Evolutionary conservation across 305 asterid species (phyloP).

Genomic region (Solanum hybrid): DNA sequence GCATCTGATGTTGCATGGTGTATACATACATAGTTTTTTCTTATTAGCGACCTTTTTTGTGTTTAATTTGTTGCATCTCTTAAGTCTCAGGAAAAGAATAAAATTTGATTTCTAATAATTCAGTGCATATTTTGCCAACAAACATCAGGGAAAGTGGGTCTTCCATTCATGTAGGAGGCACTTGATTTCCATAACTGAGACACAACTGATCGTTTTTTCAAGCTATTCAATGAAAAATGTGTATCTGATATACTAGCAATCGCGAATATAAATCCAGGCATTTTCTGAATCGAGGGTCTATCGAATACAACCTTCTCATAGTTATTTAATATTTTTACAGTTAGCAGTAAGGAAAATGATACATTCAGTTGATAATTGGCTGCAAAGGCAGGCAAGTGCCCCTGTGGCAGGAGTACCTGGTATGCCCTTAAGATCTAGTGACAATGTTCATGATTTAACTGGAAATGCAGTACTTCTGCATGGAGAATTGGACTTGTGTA

Average conservation of each 20-base stretch:
- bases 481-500: conserved; percentile 12
- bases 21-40: neutral
- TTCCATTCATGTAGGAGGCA: neutral
- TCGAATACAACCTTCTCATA: neutral
- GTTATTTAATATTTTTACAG: neutral
- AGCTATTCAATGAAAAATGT: neutral
- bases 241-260: neutral
- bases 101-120: neutral
- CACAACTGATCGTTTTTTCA: neutral
- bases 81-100: neutral
- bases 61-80: neutral
- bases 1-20: neutral
- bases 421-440: neutral
- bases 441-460: neutral
- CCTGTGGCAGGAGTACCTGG: conserved; percentile 5
- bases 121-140: neutral
- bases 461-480: conserved; percentile 14
- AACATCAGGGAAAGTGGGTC: neutral
- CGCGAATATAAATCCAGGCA: neutral
- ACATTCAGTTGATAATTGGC: conserved; percentile 4
- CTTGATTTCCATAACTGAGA: neutral
- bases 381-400: conserved; percentile 12
- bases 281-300: neutral
- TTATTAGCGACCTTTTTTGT: neutral
- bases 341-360: neutral